These are phyloP conservation scores for Lactarius deliciosus DNA, from an alignment of 768 basidiomycete species.

Conservation along the genomic window DNA sequence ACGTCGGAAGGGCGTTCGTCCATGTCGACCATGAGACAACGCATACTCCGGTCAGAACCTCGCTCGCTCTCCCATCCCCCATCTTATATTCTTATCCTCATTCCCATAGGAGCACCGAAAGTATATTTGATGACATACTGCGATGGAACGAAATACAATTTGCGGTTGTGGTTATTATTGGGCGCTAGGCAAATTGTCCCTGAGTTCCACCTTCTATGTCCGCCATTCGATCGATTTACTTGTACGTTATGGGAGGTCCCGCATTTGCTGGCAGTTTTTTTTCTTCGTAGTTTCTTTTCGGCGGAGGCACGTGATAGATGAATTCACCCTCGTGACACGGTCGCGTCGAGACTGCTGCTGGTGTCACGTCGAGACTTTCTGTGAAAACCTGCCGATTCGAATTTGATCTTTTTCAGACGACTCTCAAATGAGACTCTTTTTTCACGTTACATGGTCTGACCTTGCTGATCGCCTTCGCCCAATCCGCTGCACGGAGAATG, in stretches of 20 bases:
- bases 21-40: slow-evolving; percentile 94
- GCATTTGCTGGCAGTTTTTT: not conserved
- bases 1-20: slow-evolving; percentile 91
- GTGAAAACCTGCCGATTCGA: not conserved
- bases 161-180: not conserved
- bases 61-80: slow-evolving; percentile 12
- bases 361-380: not conserved
- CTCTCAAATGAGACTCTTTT: slow-evolving; percentile 1
- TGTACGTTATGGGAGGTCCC: not conserved
- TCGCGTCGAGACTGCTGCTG: not conserved
- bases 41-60: slow-evolving; percentile 57
- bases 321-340: not conserved
- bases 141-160: not conserved
- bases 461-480: not conserved
- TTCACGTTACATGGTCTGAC: not conserved
- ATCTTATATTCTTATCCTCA: not conserved
- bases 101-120: slow-evolving; percentile 47
- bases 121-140: slow-evolving; percentile 27
- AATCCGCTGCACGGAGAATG: not conserved
- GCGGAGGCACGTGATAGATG: not conserved
- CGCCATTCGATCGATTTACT: not conserved
- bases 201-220: not conserved
- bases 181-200: not conserved
- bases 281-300: not conserved
- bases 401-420: not conserved